These are phyloP conservation scores for Saccharomyces jurei DNA, from an alignment of 805 yeast genomes.

Conservation along the genomic window DNA sequence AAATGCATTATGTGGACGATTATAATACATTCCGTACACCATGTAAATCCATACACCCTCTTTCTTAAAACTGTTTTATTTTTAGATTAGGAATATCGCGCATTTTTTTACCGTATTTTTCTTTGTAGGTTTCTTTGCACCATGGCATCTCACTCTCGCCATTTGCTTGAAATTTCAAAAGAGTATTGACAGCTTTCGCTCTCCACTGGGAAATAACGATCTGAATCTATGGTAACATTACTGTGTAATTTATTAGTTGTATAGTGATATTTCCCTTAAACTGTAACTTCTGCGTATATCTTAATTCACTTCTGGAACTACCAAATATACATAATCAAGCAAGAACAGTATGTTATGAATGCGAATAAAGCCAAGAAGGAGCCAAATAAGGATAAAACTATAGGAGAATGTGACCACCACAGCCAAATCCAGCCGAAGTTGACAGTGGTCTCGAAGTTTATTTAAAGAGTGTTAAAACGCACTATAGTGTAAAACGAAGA, in stretches of 20 bases:
- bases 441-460: too few species aligned
- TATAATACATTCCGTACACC: too few species aligned
- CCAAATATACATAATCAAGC: background rate
- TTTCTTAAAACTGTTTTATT: background rate
- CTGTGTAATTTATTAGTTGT: background rate
- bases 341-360: background rate
- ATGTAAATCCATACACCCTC: too few species aligned
- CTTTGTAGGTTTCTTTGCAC: background rate
- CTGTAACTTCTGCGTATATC: background rate
- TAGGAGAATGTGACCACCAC: background rate
- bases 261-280: background rate
- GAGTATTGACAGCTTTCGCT: background rate
- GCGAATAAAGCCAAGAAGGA: background rate
- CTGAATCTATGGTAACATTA: background rate
- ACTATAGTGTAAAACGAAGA: background rate
- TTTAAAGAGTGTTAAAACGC: too few species aligned
- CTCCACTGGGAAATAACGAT: background rate
- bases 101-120: background rate
- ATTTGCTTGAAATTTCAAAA: background rate
- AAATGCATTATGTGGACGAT: background rate
- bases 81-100: background rate
- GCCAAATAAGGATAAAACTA: background rate
- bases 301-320: background rate
- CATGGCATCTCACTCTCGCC: background rate
- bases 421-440: background rate